These are phyloP conservation scores for Phyllosticta capitalensis DNA, from an alignment of 2,329 filamentous ascomycete species.

Conservation along the genomic window DNA sequence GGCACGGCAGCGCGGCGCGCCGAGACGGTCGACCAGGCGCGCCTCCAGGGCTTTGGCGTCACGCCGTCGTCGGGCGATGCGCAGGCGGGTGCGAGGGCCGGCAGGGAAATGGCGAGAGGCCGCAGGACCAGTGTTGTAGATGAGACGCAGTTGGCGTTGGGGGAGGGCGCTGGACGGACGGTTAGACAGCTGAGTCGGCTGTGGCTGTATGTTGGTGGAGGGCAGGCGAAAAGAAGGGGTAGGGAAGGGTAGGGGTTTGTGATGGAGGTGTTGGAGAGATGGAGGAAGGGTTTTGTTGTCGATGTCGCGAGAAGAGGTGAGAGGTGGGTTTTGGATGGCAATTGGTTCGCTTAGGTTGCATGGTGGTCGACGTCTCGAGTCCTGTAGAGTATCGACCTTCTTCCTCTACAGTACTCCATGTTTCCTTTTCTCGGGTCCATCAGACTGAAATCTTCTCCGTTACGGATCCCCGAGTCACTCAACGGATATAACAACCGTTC, in stretches of 20 bases:
- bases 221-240: background rate
- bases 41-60: slow-evolving; percentile 1
- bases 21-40: background rate
- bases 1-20: slow-evolving; percentile 4
- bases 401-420: no score
- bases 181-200: slow-evolving; percentile 13
- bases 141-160: slow-evolving; percentile 1
- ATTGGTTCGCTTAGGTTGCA: background rate
- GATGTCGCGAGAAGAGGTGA: no score
- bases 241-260: background rate
- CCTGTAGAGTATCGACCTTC: background rate
- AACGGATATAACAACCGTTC: no score
- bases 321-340: background rate
- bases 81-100: background rate
- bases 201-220: slow-evolving; percentile 12
- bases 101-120: background rate
- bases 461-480: no score
- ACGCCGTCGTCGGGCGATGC: background rate
- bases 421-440: no score
- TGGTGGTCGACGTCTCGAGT: background rate
- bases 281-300: no score
- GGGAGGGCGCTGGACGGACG: slow-evolving; percentile 5
- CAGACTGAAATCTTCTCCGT: no score
- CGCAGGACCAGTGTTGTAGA: background rate
- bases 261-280: background rate